Base-by-base conservation (phyloP, 805 yeast genomes). In the Kurtzmaniella cleridarum region DNA sequence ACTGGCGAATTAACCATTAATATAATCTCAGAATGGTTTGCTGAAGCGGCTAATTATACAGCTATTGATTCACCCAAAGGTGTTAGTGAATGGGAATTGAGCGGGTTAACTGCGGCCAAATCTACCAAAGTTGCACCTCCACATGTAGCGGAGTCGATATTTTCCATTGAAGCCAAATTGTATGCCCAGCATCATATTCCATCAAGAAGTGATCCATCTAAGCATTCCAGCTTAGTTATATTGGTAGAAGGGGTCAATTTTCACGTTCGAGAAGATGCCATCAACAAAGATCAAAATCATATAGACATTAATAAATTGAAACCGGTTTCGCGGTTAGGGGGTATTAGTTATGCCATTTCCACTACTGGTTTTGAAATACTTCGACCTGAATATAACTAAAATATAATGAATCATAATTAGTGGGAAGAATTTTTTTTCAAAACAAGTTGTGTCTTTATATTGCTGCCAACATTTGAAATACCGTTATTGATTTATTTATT, bases 131-230 rank as follows among this genome's bases (percentile, higher is more conserved):
- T 80, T 31, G 67, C 62, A 36, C 73, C 84, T 0, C 66, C 76
- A 6, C 76, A 71, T 48, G 85, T 80, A 4, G 78, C 76, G 0
- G 85, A 80, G 44, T 69, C 79, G 34, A 81, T 78, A 4, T 78
- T 80, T 48, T 70, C 79, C 6, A 47, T 79, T 11, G 86, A 79
- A 53, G 76, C 73, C 24, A 77, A 71, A 50, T 56, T 78, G 30
- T 41, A 75, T 13, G 59, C 62, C 31, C 42, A 51, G 3, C 75
- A 73, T 45, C 69, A 69, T 10, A 72, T 73, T 69, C 56, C 44
- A 14, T 69, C 81, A 3, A 66, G 62, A 39, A 34, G 33, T 5
- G 63, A 63, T 35, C 68, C 72, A 1, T 39, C 45, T 1, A 53
- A 41, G 27, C 48, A 49, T 5, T 57, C 73, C 1, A 75, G 77